Evolutionary conservation across 2,329 filamentous ascomycete genomes (phyloP).

Genomic region (Scedosporium minutisporum): DNA sequence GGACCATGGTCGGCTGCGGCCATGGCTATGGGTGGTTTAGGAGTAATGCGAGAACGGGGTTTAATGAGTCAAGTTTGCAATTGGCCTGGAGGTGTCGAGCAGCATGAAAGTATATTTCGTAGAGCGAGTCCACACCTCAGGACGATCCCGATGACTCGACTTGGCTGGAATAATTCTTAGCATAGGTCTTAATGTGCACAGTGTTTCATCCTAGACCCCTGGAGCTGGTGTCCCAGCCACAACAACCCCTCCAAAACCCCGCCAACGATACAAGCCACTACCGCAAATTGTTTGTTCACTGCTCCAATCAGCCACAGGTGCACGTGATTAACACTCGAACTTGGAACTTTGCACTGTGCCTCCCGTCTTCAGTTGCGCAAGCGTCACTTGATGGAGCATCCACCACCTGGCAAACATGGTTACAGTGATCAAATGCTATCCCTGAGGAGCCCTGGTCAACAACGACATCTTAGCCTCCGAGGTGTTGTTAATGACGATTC

Average conservation of each 20-base stretch:
- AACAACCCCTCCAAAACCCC: background rate
- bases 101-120: background rate
- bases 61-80: background rate
- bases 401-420: too few relatives aligned
- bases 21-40: slow-evolving; percentile 22
- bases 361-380: too few relatives aligned
- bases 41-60: background rate
- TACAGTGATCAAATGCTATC: too few relatives aligned
- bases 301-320: background rate
- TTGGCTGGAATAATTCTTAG: background rate
- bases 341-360: background rate
- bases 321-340: background rate
- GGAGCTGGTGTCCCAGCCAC: background rate
- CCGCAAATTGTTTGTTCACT: background rate
- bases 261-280: background rate
- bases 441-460: too few relatives aligned
- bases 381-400: too few relatives aligned
- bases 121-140: background rate
- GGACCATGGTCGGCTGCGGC: slow-evolving; percentile 26
- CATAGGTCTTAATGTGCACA: background rate
- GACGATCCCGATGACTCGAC: slow-evolving; percentile 6
- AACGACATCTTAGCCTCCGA: too few relatives aligned
- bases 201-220: background rate
- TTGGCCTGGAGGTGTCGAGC: background rate
- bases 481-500: too few relatives aligned